Conservation (phyloP, 2,329 filamentous ascomycete genomes). For the Fusarium guadeloupense region DNA sequence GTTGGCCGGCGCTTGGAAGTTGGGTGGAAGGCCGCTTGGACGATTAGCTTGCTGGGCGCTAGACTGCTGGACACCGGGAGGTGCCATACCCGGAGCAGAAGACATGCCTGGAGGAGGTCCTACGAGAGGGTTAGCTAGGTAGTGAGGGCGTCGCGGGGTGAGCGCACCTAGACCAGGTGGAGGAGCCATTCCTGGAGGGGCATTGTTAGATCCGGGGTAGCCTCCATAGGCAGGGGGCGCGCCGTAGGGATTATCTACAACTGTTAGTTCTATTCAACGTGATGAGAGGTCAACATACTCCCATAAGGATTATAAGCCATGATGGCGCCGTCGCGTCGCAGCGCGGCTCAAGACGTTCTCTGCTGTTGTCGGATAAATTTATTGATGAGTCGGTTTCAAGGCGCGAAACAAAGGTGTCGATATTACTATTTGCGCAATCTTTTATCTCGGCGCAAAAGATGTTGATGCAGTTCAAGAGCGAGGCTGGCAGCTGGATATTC, state of each 20-base stretch:
- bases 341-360: not conserved
- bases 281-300: constrained; percentile 49
- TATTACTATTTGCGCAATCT: constrained; percentile 15
- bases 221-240: constrained; percentile 77
- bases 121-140: constrained; percentile 47
- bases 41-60: constrained; percentile 79
- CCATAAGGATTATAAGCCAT: constrained; percentile 72
- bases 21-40: constrained; percentile 80
- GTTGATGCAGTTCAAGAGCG: constrained; percentile 35
- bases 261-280: constrained; percentile 11
- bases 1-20: constrained; percentile 88
- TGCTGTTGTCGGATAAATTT: constrained; percentile 1
- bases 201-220: constrained; percentile 68
- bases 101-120: constrained; percentile 83
- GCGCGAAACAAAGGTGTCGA: constrained; percentile 3
- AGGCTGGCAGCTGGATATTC: constrained; percentile 43
- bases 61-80: constrained; percentile 79
- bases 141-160: not conserved
- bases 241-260: constrained; percentile 69
- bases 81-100: constrained; percentile 80
- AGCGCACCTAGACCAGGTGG: constrained; percentile 83
- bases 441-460: constrained; percentile 29
- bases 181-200: constrained; percentile 75
- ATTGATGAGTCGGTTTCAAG: not conserved
- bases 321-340: constrained; percentile 27